Percentiles rank a stretch among this genome's conserved stretches.
Conservation (phyloP, 2,329 filamentous ascomycete genomes). For the Verticillium nubilum region DNA sequence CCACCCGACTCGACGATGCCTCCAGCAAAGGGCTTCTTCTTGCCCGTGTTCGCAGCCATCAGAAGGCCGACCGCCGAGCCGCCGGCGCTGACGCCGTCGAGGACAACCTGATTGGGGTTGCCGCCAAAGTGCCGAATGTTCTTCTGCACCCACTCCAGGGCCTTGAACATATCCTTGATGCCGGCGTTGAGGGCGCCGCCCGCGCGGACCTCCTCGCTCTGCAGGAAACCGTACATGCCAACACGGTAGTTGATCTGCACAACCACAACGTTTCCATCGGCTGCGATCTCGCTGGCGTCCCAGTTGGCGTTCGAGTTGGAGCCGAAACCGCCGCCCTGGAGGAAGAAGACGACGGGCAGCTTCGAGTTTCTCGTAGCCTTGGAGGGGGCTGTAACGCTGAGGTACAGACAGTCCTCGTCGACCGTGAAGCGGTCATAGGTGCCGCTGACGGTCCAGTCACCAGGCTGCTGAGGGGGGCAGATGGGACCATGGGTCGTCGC, state of each 20-base stretch:
- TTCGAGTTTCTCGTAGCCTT: slow-evolving; percentile 39
- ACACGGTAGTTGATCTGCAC: slow-evolving; percentile 75
- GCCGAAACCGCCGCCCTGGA: slow-evolving; percentile 59
- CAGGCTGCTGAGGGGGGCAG: slow-evolving; percentile 23
- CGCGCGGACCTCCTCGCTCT: slow-evolving; percentile 8
- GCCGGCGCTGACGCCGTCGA: slow-evolving; percentile 66
- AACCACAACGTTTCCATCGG: slow-evolving; percentile 57
- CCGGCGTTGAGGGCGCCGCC: slow-evolving; percentile 9
- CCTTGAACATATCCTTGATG: slow-evolving; percentile 35
- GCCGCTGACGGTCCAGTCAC: slow-evolving; percentile 10
- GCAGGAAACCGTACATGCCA: slow-evolving; percentile 67
- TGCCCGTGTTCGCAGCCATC: slow-evolving; percentile 49
- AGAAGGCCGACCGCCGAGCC: slow-evolving; percentile 60
- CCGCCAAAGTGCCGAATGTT: slow-evolving; percentile 66
- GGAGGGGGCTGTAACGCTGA: slow-evolving; percentile 59
- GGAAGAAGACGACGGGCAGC: slow-evolving; percentile 57
- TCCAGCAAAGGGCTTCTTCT: slow-evolving; percentile 44
- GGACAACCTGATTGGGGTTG: slow-evolving; percentile 59
- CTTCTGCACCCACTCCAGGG: slow-evolving; percentile 63
- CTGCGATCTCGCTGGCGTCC: slow-evolving; percentile 56
- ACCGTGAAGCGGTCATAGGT: slow-evolving; percentile 14
- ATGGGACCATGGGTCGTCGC: slow-evolving; percentile 33
- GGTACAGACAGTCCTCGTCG: slow-evolving; percentile 64
- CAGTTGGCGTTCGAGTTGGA: slow-evolving; percentile 41
- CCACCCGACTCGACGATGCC: slow-evolving; percentile 47